Evolutionary conservation across 371 early-diverging fungal genomes (phyloP), one percentile per base, ranked within the genome.

Genomic region (Enteropsectra breve): DNA sequence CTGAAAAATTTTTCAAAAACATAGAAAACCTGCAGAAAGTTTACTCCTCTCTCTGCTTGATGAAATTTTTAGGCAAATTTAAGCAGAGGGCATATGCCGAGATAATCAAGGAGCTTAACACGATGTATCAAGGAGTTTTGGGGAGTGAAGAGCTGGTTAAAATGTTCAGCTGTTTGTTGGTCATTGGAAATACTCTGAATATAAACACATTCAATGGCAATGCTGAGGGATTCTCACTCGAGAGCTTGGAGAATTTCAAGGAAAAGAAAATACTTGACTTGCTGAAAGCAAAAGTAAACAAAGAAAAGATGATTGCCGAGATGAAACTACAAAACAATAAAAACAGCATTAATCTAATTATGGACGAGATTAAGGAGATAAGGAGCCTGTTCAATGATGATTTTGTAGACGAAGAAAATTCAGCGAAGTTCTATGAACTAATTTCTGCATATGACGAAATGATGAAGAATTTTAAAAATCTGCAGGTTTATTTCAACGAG

Each of bases 111-210:
- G n/a, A 30, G 34, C 29, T 52, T 29, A 36, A 60, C 6, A 38
- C 29, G 11, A 40, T 24, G 8, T 73, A 52, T 28, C 49, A 40
- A 15, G 47, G 8, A 4, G 46, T 73, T 5, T 5, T 56, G 4
- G 37, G 47, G 15, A 46, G 55, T 34, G 43, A 46, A n/a, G 58
- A 58, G 29, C 26, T 73, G 5, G 23, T 38, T 23, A 32, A 55
- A 21, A 48, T 68, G 15, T 32, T 73, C 15, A 60, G 61, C 13
- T 32, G 18, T 59, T n/a, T 56, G 1, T 53, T 73, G 6, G 64
- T 21, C 18, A 29, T 68, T 23, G 73, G 73, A 8, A 73, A 73
- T 43, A 21, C 52, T 21, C 69, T 73, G n/a, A 73, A 73, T 33
- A 43, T 4, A 52, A 64, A 64, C 1, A 45, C 62, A 21, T 63